Base-by-base conservation (phyloP, 257 asterid genomes). In the Ilex aquifolium region DNA sequence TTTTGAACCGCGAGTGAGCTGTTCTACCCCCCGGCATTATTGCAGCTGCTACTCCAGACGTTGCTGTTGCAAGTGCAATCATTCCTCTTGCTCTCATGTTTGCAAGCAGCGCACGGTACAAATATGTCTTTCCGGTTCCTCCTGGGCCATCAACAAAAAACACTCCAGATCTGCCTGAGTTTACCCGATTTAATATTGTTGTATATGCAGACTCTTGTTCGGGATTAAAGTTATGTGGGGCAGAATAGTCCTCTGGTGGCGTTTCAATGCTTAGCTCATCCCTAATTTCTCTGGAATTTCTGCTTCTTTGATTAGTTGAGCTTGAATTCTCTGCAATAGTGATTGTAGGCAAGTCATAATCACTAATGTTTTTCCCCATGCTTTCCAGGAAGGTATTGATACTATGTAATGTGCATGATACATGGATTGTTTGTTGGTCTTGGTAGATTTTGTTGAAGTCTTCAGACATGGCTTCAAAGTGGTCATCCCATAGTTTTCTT, bases 1-100 rank as follows among this genome's bases (percentile, higher is more conserved):
- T 63, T 31, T 64, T 74, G 7, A 74, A 68, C 1, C 64, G 17
- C 0, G 74, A 68, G 32, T 68, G 63, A 0, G 65, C 31, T 2
- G 68, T 65, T 10, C 68, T 21, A 21, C 27, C 63, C 8, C 67
- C 67, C 0, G 55, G 36, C 4, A 62, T 5, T 0, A 61, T 61
- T 0, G 69, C 56, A 3, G 70, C 17, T 2, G 61, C 62, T 10
- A 69, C 8, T 0, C 69, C 56, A 0, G 61, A 63, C 4, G 55
- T 63, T 7, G 64, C 31, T 1, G 39, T 63, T 3, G 74, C 74
- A 4, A 63, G 5, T 3, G 68, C 60, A 0, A 69, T 7, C 7
- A 10, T 10, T 7, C 57, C 48, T 8, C 36, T 49, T 11, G 60
- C n/a, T 46, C 63, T 54, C 1, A 56, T 36, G 13, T 32, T 7